phyloP scores from a whole-genome alignment of 2,329 filamentous ascomycete genomes.

The Graphium sp. region DNA sequence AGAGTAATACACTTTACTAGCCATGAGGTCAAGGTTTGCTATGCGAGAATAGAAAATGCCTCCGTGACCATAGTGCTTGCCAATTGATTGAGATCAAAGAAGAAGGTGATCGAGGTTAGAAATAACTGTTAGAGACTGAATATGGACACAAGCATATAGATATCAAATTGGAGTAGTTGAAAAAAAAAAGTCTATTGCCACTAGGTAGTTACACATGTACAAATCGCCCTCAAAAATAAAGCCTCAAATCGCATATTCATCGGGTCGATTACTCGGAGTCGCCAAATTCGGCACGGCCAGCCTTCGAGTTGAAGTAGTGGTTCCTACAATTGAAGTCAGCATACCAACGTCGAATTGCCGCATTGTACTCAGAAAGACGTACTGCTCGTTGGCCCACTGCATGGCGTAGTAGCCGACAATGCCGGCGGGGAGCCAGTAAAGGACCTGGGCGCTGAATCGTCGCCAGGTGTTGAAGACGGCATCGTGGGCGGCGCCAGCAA shows the following conservation, averaged over 20 bases:
- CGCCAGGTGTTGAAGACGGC: constrained; percentile 95
- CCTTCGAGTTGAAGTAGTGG: constrained; percentile 69
- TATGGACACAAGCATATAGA: neutral
- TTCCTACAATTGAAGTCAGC: constrained; percentile 33
- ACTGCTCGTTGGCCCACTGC: constrained; percentile 88
- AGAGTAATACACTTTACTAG: too few relatives aligned
- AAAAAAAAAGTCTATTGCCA: constrained; percentile 3
- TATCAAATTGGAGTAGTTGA: neutral
- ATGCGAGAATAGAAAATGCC: too few relatives aligned
- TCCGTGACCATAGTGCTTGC: too few relatives aligned
- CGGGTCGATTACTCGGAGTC: constrained; percentile 9
- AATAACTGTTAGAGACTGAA: constrained; percentile 1
- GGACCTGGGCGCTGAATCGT: constrained; percentile 68
- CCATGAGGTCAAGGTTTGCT: too few relatives aligned
- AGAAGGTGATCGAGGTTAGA: neutral
- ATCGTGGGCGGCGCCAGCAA: constrained; percentile 60
- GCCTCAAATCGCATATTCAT: neutral
- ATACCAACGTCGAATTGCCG: neutral
- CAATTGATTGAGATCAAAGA: too few relatives aligned
- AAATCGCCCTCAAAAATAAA: constrained; percentile 4
- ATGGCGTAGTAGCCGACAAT: constrained; percentile 65
- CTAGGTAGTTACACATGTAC: constrained; percentile 4
- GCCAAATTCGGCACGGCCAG: constrained; percentile 40
- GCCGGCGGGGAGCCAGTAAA: constrained; percentile 75
- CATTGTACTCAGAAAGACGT: constrained; percentile 12